These are phyloP conservation scores for Ambrosiella beaveri DNA, from an alignment of 2,329 filamentous ascomycete species.

Conservation along the genomic window DNA sequence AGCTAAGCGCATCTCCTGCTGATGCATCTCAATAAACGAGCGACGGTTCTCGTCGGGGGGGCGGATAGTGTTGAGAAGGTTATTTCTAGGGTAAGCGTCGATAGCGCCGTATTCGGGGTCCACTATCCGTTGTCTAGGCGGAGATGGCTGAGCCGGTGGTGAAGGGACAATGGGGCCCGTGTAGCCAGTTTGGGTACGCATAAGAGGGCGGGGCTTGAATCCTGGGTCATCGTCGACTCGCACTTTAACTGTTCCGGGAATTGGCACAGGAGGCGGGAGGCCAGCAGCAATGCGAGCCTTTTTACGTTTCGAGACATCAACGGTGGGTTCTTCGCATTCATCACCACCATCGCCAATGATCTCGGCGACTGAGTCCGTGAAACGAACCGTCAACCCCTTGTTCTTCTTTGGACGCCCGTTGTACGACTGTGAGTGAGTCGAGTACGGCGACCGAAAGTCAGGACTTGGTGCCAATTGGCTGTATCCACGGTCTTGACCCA, in stretches of 20 bases:
- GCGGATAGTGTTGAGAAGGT: conserved; percentile 22
- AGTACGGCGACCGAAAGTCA: conserved; percentile 22
- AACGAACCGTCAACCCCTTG: conserved; percentile 58
- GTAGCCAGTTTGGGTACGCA: conserved; percentile 41
- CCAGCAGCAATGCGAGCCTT: conserved; percentile 17
- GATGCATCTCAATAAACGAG: conserved; percentile 41
- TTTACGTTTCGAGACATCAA: conserved; percentile 50
- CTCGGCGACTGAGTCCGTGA: conserved; percentile 51
- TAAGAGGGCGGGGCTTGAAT: conserved; percentile 37
- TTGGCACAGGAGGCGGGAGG: conserved; percentile 14
- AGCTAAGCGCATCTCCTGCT: conserved; percentile 41
- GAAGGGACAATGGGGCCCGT: conserved; percentile 15
- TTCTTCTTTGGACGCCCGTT: conserved; percentile 27
- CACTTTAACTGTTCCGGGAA: conserved; percentile 3
- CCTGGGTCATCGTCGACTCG: conserved; percentile 20
- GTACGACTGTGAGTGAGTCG: conserved; percentile 16
- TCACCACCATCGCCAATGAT: conserved; percentile 87
- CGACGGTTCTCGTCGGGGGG: conserved; percentile 34
- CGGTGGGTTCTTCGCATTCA: conserved; percentile 54
- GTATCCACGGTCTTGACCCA: conserved; percentile 28
- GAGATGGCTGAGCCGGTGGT: conserved; percentile 9
- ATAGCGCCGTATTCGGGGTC: not conserved
- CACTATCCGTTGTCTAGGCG: conserved; percentile 16
- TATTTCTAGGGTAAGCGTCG: conserved; percentile 20
- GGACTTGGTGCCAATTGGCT: conserved; percentile 24